Conservation (phyloP, 2,329 filamentous ascomycete species). For the Macrophomina tecta region DNA sequence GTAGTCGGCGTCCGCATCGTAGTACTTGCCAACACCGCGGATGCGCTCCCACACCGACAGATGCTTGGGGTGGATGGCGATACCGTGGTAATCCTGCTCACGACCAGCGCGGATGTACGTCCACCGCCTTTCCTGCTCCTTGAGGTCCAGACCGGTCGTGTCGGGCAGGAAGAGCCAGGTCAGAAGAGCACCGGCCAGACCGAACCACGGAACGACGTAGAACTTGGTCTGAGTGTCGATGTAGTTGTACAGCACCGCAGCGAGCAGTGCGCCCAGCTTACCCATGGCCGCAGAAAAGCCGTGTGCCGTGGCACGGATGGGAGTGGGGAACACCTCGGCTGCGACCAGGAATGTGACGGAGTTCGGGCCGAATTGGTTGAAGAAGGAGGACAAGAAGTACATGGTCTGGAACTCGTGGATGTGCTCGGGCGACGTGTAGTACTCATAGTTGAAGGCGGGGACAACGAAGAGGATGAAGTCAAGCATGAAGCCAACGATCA, state of each 20-base stretch:
- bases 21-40: slow-evolving; percentile 77
- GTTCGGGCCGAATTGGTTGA: slow-evolving; percentile 99
- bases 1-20: slow-evolving; percentile 83
- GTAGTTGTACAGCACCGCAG: slow-evolving; percentile 93
- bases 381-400: slow-evolving; percentile 98
- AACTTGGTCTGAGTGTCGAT: slow-evolving; percentile 85
- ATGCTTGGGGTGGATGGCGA: slow-evolving; percentile 89
- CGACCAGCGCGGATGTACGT: slow-evolving; percentile 79
- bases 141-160: slow-evolving; percentile 93
- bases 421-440: slow-evolving; percentile 74
- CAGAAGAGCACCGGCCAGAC: slow-evolving; percentile 81
- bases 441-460: slow-evolving; percentile 84
- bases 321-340: slow-evolving; percentile 94
- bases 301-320: slow-evolving; percentile 90
- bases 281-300: slow-evolving; percentile 91
- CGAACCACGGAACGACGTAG: slow-evolving; percentile 94
- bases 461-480: slow-evolving; percentile 93
- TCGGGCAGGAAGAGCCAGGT: slow-evolving; percentile 91
- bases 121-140: slow-evolving; percentile 97
- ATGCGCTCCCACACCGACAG: slow-evolving; percentile 87
- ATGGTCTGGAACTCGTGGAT: slow-evolving; percentile 95
- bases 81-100: slow-evolving; percentile 85
- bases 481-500: slow-evolving; percentile 90
- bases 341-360: slow-evolving; percentile 95
- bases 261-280: slow-evolving; percentile 85